Evolutionary conservation across 2,329 filamentous ascomycete genomes (phyloP), one percentile per base, ranked within the genome.

Genomic region (Ophiostoma sp.): DNA sequence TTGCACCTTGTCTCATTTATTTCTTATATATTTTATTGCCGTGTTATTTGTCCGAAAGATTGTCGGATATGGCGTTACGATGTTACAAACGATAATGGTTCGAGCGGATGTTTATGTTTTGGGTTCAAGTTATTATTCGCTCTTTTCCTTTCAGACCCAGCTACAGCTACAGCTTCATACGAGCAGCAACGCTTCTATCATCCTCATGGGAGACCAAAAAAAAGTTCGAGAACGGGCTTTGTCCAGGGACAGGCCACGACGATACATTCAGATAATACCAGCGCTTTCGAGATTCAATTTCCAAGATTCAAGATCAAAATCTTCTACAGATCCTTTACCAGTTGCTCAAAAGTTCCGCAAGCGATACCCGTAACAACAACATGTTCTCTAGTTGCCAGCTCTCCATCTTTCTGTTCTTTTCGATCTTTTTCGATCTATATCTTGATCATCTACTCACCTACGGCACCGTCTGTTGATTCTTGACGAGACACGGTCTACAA

Each of bases 261-360:
- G 57, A 33, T 62, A 62, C 57, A 62, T 1, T 57, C 23, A 62
- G 27, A 62, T 62, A 62, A 62, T 62, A 35, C 57, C 57, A 62
- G 57, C 57, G 27, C 20, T 64, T 23, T 36, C 33, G 27, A 10
- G 52, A 48, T 48, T 48, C 52, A n/a, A 17, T 52, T 52, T 17
- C 44, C 13, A 17, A n/a, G 52, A 57, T 57, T 4, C 52, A 11
- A 11, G 20, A 23, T 41, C 3, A 11, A 48, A 4, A 44, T 17
- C 15, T n/a, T 48, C n/a, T 48, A 48, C 44, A 11, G 13, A 7
- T 48, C 20, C 0, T 48, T 20, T 48, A 48, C 15, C 39, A 41
- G 10, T 11, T 20, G 6, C 20, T 2, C 44, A 48, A 20, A 48
- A 39, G 36, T 11, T 13, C 13, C 36, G 36, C 36, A 39, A 10